These are phyloP conservation scores for Spergularia bocconei DNA, from an alignment of 148 eudicot species.

Conservation along the genomic window DNA sequence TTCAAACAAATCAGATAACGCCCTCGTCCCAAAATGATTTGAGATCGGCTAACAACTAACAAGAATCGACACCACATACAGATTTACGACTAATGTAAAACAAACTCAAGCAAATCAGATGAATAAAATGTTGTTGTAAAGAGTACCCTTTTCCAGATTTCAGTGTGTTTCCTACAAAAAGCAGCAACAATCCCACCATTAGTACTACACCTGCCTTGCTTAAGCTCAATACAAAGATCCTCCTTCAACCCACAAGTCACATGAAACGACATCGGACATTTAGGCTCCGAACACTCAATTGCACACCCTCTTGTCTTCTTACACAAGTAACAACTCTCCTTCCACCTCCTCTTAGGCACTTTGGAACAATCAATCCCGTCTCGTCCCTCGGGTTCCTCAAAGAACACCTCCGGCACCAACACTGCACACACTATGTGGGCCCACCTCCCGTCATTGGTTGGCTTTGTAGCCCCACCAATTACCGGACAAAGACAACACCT, in stretches of 20 bases:
- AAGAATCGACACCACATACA: not conserved
- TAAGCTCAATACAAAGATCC: conserved; percentile 76
- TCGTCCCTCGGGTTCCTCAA: conserved; percentile 65
- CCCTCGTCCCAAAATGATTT: too few relatives aligned
- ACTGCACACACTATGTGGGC: conserved; percentile 82
- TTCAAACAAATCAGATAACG: too few relatives aligned
- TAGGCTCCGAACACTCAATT: conserved; percentile 76
- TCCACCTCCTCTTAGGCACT: conserved; percentile 59
- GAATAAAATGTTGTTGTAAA: too few relatives aligned
- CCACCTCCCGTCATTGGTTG: conserved; percentile 56
- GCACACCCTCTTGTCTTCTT: conserved; percentile 53
- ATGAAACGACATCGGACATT: conserved; percentile 65
- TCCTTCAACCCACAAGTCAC: conserved; percentile 80
- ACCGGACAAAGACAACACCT: conserved; percentile 71
- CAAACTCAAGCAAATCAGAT: not conserved
- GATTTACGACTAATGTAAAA: not conserved
- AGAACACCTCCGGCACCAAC: conserved; percentile 83
- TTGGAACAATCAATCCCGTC: conserved; percentile 65
- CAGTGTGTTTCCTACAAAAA: conserved; percentile 72
- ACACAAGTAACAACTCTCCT: conserved; percentile 60
- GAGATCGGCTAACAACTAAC: not conserved
- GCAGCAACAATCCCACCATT: conserved; percentile 74
- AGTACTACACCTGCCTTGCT: conserved; percentile 41
- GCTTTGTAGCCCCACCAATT: conserved; percentile 66
- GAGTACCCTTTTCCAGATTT: conserved; percentile 82